A percentile compares a stretch with the other conserved stretches of the same genome.
Conservation (phyloP, 768 basidiomycete species). For the Psilocybe cubensis region DNA sequence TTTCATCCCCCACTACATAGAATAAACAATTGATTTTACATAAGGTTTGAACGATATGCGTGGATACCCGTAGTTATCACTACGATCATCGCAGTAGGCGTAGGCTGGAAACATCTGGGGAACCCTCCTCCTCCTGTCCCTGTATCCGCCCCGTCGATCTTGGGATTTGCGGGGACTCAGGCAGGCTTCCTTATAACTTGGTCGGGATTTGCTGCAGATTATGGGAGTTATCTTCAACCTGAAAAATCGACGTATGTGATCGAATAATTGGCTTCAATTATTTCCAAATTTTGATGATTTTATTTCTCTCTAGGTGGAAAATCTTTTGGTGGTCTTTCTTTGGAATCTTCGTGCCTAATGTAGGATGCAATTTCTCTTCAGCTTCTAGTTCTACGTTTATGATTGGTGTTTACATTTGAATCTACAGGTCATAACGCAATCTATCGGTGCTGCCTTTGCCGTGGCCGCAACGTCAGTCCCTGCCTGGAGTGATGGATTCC, state of each 20-base stretch:
- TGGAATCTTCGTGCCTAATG: slow-evolving; percentile 67
- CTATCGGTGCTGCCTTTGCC: slow-evolving; percentile 64
- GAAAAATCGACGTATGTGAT: slow-evolving; percentile 12
- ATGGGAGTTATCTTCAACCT: slow-evolving; percentile 60
- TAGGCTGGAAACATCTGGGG: slow-evolving; percentile 67
- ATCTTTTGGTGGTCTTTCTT: slow-evolving; percentile 73
- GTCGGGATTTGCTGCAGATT: slow-evolving; percentile 66
- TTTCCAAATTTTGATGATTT: too few species aligned
- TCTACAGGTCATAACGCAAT: slow-evolving; percentile 48
- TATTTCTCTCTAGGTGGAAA: slow-evolving; percentile 39
- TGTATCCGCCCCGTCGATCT: slow-evolving; percentile 51
- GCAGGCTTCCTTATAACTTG: slow-evolving; percentile 74
- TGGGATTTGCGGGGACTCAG: slow-evolving; percentile 67
- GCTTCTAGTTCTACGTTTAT: background rate
- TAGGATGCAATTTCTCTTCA: slow-evolving; percentile 17
- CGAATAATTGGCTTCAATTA: background rate
- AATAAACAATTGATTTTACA: background rate
- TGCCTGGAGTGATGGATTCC: slow-evolving; percentile 55
- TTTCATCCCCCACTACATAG: too few species aligned
- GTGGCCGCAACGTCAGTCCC: slow-evolving; percentile 57
- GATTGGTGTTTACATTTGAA: too few species aligned
- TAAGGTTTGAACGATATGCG: slow-evolving; percentile 66
- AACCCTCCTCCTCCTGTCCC: slow-evolving; percentile 49
- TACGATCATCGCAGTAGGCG: slow-evolving; percentile 68
- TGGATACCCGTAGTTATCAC: slow-evolving; percentile 81